These are phyloP conservation scores for Mesembryanthemum crystallinum DNA, from an alignment of 148 eudicot genomes.

Conservation along the genomic window DNA sequence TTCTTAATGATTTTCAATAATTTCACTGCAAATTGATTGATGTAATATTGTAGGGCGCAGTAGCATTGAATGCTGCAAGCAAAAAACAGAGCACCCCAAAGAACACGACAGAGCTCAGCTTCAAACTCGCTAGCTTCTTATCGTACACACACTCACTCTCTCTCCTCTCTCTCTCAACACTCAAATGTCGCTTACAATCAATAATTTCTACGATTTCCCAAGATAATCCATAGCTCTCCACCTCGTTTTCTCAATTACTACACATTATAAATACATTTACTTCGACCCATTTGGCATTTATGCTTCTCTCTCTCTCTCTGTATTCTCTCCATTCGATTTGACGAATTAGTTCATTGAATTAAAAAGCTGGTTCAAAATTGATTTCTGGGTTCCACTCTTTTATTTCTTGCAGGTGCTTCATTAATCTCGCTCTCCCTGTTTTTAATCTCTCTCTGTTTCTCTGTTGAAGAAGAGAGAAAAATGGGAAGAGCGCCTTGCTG, in stretches of 20 bases:
- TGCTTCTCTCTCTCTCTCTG: conserved; percentile 1
- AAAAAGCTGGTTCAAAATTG: conserved; percentile 3
- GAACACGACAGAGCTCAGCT: conserved; percentile 22
- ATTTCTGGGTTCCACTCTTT: conserved; percentile 6
- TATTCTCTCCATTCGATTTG: not conserved
- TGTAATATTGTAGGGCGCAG: conserved; percentile 16
- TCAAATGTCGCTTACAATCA: not conserved
- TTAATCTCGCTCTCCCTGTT: not conserved
- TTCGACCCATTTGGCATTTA: conserved; percentile 20
- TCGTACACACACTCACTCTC: not conserved
- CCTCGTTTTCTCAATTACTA: conserved; percentile 21
- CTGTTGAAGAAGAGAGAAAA: not conserved
- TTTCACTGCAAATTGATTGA: conserved; percentile 24
- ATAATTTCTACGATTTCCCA: conserved; percentile 20
- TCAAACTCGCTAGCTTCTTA: conserved; percentile 6
- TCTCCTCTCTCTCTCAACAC: not conserved
- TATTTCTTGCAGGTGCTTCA: conserved; percentile 18
- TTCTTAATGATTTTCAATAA: not conserved
- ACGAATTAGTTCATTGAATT: not conserved
- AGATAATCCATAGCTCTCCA: conserved; percentile 18
- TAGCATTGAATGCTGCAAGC: conserved; percentile 21
- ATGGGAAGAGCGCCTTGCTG: conserved; percentile 60
- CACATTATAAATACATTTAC: conserved; percentile 25
- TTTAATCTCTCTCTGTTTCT: not conserved
- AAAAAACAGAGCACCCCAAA: not conserved